Evolutionary conservation across 2,329 filamentous ascomycete species (phyloP), one percentile per base, ranked within the genome.

Genomic region (Canariomyces notabilis): DNA sequence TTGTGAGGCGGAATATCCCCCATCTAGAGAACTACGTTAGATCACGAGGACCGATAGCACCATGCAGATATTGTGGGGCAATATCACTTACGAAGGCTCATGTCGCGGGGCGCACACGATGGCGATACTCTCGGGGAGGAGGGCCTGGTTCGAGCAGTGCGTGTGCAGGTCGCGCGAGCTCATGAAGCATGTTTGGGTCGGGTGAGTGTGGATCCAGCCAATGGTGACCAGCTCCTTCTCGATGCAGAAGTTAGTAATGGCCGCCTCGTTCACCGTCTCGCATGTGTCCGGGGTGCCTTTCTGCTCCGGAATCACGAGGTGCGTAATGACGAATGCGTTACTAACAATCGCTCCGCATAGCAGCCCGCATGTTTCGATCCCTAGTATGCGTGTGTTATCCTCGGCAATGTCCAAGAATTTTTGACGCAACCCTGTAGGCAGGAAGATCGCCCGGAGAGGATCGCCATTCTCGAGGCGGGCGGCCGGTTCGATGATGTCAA

Each of bases 121-220:
- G 4, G 93, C 93, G 52, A 98, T 89, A 58, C 88, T 94, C 72
- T 98, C 93, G 1, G 89, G 85, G 68, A 97, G 79, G 89, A 96
- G 96, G 49, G 93, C 83, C 67, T 98, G 93, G 64, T 96, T 97
- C 9, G 89, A 89, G 3, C 84, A 83, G 61, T 95, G 91, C 0
- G 94, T 98, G 62, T 98, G 93, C 55, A 97, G 64, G 62, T 98
- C 93, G 40, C 91, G 76, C 39, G 86, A 93, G 63, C 89, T 95
- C 87, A 98, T 94, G 64, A 98, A 98, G 66, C 93, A 98, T 0
- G 89, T 94, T 68, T 98, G 93, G 0, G 85, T 89, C 0, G 93
- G 93, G 64, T 98, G 93, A 0, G 93, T 98, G 63, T 98, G 93
- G 51, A 98, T 98, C 93, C 93, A 98, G 32, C 91, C 91, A 5